These are phyloP conservation scores for Phytomonas sp. DNA, from an alignment of 208 protist species.

Conservation along the genomic window DNA sequence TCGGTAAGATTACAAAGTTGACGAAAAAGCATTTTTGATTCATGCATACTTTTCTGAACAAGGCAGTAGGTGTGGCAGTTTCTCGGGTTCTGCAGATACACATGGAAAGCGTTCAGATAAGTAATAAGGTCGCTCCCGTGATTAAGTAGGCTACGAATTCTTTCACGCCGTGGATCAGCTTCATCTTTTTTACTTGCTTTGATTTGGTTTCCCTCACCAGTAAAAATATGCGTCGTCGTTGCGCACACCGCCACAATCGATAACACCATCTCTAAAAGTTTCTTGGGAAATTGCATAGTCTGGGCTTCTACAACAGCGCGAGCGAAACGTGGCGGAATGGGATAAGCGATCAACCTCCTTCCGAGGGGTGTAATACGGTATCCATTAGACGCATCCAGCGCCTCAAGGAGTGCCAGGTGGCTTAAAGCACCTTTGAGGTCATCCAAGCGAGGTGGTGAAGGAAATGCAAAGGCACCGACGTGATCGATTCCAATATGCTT, in stretches of 20 bases:
- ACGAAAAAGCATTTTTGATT: constrained; percentile 52
- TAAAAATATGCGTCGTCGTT: constrained; percentile 82
- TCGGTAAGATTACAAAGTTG: constrained; percentile 37
- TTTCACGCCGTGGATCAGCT: constrained; percentile 28
- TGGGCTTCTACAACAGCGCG: constrained; percentile 59
- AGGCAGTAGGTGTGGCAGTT: constrained; percentile 62
- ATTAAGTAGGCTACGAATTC: constrained; percentile 53
- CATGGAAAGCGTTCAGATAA: constrained; percentile 62
- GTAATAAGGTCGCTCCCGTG: constrained; percentile 85
- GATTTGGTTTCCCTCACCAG: constrained; percentile 65
- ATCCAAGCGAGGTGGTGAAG: constrained; percentile 54
- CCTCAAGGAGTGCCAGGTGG: constrained; percentile 71
- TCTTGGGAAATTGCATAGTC: constrained; percentile 9
- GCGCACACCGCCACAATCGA: constrained; percentile 57
- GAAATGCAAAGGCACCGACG: constrained; percentile 85
- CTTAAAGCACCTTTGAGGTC: constrained; percentile 64
- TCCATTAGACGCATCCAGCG: constrained; percentile 34
- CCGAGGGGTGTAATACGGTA: constrained; percentile 67
- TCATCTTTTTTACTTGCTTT: constrained; percentile 49
- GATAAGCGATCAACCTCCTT: constrained; percentile 56
- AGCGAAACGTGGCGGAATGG: constrained; percentile 80
- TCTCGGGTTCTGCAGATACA: constrained; percentile 31
- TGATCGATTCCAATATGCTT: constrained; percentile 86
- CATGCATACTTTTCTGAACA: constrained; percentile 79
- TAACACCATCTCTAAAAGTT: constrained; percentile 35